Conservation (phyloP, 495 filamentous ascomycete genomes). For the Paragyromitra xinjiangensis region DNA sequence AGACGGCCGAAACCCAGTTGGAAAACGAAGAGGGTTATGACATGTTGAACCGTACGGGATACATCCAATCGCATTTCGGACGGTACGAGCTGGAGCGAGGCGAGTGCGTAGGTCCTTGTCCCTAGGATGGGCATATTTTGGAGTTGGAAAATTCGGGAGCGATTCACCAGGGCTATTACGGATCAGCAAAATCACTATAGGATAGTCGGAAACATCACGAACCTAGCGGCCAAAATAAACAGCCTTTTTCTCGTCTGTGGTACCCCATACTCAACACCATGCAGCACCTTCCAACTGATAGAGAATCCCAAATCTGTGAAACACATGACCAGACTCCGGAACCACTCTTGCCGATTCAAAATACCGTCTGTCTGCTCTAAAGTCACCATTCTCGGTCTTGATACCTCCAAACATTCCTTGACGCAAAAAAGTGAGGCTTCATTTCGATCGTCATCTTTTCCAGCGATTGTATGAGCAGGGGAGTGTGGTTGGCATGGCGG, state of each 20-base stretch:
- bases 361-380: constrained; percentile 85
- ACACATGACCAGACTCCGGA: constrained; percentile 70
- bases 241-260: constrained; percentile 70
- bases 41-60: constrained; percentile 61
- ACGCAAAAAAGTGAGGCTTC: constrained; percentile 74
- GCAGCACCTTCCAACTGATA: constrained; percentile 67
- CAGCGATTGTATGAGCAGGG: constrained; percentile 72
- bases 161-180: constrained; percentile 72
- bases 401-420: constrained; percentile 65
- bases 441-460: constrained; percentile 76
- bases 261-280: constrained; percentile 69
- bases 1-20: constrained; percentile 45
- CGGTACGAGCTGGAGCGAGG: constrained; percentile 47
- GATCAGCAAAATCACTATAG: constrained; percentile 36
- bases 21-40: constrained; percentile 61
- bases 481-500: constrained; percentile 88
- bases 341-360: constrained; percentile 64
- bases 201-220: constrained; percentile 32
- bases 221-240: constrained; percentile 82
- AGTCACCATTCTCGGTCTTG: constrained; percentile 76
- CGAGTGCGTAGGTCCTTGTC: constrained; percentile 54
- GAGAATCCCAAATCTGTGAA: constrained; percentile 76
- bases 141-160: constrained; percentile 73
- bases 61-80: constrained; percentile 60
- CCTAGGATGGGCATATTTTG: constrained; percentile 68